A percentile compares a stretch with the other conserved stretches of the same genome.
These are phyloP conservation scores for Zygosaccharomyces bailii DNA, from an alignment of 805 yeast genomes.

Conservation along the genomic window DNA sequence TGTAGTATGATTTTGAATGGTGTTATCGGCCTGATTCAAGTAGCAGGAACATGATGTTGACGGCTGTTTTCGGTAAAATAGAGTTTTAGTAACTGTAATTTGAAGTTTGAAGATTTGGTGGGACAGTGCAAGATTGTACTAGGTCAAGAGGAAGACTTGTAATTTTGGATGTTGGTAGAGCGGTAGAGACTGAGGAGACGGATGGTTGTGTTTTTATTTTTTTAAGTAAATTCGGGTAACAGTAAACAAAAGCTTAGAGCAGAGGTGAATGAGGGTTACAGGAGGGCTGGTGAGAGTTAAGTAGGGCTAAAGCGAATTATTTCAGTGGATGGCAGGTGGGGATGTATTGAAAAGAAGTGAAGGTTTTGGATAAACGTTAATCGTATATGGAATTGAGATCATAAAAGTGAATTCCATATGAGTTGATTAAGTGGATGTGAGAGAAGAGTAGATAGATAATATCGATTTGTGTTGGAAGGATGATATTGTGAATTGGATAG, in stretches of 20 bases:
- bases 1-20: background rate
- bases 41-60: background rate
- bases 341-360: no score
- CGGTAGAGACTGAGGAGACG: background rate
- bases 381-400: no score
- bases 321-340: no score
- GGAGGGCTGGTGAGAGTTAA: no score
- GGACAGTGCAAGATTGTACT: background rate
- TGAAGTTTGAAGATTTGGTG: background rate
- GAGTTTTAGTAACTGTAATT: background rate
- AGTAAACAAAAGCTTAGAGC: background rate
- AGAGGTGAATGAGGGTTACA: no score
- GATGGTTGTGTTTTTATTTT: background rate
- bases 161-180: background rate
- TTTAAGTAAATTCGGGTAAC: background rate
- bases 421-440: no score
- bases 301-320: no score
- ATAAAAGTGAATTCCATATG: no score
- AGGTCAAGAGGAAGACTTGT: background rate
- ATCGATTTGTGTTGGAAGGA: no score
- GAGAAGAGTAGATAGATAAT: no score
- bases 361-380: no score
- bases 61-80: background rate
- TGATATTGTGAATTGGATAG: no score
- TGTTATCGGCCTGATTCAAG: background rate